These are phyloP conservation scores for Pseudoscleropodium purum DNA, from an alignment of 225 moss, liverwort and hornwort genomes.

Conservation along the genomic window DNA sequence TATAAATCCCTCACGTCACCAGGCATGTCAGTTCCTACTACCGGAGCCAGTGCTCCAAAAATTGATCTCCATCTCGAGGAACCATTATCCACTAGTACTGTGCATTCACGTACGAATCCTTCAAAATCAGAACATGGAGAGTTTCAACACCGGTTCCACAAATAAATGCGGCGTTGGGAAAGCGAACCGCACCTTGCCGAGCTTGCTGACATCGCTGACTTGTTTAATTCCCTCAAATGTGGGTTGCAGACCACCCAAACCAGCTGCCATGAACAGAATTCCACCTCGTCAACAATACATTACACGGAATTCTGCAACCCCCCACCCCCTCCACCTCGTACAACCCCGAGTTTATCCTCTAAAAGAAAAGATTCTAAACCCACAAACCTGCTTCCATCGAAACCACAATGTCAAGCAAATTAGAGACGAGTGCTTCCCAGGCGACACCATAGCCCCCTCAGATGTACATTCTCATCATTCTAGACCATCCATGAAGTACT, in stretches of 20 bases:
- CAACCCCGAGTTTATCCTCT: background rate
- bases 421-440: background rate
- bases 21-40: background rate
- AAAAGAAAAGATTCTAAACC: background rate
- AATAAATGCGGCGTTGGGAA: background rate
- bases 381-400: background rate
- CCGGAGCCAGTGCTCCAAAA: background rate
- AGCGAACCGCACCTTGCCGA: background rate
- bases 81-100: background rate
- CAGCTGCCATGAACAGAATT: slow-evolving; percentile 13
- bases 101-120: background rate
- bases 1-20: background rate
- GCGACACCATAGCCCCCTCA: background rate
- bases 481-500: background rate
- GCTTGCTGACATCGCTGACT: slow-evolving; percentile 7
- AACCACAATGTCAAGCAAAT: background rate
- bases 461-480: background rate
- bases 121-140: background rate
- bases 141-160: background rate
- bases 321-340: background rate
- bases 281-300: background rate
- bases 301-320: background rate
- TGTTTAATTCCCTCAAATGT: slow-evolving; percentile 24
- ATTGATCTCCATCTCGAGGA: background rate
- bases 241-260: slow-evolving; percentile 4